Conservation (phyloP, 805 yeast species). For the Lipomyces starkeyi region DNA sequence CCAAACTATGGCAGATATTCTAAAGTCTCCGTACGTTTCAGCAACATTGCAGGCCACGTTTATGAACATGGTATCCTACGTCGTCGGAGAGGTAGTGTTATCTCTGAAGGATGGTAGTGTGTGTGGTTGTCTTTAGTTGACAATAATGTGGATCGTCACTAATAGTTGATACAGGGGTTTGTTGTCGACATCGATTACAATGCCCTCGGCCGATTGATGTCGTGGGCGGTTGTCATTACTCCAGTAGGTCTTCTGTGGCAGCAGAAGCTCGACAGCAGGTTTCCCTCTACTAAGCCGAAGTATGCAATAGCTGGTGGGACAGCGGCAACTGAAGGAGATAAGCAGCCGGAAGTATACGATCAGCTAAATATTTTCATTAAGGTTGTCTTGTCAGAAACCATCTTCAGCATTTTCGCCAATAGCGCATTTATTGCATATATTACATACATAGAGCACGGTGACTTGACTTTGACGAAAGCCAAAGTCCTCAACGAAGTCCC, state of each 20-base stretch:
- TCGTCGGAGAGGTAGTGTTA: neutral
- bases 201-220: slow-evolving; percentile 45
- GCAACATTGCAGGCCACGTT: neutral
- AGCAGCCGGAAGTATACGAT: neutral
- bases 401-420: slow-evolving; percentile 16
- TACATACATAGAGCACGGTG: neutral
- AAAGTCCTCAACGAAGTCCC: slow-evolving; percentile 9
- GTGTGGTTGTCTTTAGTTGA: neutral
- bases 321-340: neutral
- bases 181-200: slow-evolving; percentile 21
- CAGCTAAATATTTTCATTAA: slow-evolving; percentile 21
- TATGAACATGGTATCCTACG: neutral
- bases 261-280: slow-evolving; percentile 12
- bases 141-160: neutral
- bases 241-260: slow-evolving; percentile 23
- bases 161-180: neutral
- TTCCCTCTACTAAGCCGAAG: slow-evolving; percentile 12
- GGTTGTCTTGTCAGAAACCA: slow-evolving; percentile 17
- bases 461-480: neutral
- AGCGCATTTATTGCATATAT: slow-evolving; percentile 8
- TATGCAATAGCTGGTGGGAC: neutral
- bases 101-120: neutral
- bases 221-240: slow-evolving; percentile 31
- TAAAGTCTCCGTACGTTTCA: neutral
- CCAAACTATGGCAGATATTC: neutral